phyloP scores from a whole-genome alignment of 768 basidiomycete genomes.

The Ephemerocybe angulata region DNA sequence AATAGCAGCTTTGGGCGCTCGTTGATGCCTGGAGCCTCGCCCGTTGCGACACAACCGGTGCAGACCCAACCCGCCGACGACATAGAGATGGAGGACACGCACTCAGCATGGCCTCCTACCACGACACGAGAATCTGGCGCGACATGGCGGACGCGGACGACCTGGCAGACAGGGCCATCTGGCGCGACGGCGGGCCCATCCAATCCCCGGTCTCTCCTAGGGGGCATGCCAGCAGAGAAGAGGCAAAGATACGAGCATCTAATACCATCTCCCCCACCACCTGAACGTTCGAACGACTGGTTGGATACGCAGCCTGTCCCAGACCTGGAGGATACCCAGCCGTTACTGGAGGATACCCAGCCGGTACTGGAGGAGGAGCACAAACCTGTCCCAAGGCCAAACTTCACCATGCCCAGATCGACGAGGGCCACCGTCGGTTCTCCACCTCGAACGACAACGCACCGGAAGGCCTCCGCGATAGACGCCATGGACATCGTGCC shows the following conservation, averaged over 20 bases:
- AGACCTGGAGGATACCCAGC: not conserved
- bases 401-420: slow-evolving; percentile 2
- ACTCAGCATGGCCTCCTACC: not conserved
- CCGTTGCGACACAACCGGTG: not conserved
- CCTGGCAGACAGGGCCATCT: not conserved
- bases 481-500: slow-evolving; percentile 51
- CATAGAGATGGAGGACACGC: not conserved
- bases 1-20: not conserved
- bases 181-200: not conserved
- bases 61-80: not conserved
- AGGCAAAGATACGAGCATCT: too few species aligned
- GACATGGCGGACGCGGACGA: not conserved
- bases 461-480: not conserved
- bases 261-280: too few species aligned
- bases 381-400: slow-evolving; percentile 2
- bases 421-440: not conserved
- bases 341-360: slow-evolving; percentile 22
- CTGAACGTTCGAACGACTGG: not conserved
- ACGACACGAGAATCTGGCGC: too few species aligned
- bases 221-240: too few species aligned
- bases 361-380: slow-evolving; percentile 14
- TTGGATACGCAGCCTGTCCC: not conserved
- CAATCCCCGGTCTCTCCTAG: too few species aligned
- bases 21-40: not conserved
- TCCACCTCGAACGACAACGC: not conserved